These are phyloP conservation scores for Lecanicillium sp. DNA, from an alignment of 2,329 filamentous ascomycete genomes.

Conservation along the genomic window DNA sequence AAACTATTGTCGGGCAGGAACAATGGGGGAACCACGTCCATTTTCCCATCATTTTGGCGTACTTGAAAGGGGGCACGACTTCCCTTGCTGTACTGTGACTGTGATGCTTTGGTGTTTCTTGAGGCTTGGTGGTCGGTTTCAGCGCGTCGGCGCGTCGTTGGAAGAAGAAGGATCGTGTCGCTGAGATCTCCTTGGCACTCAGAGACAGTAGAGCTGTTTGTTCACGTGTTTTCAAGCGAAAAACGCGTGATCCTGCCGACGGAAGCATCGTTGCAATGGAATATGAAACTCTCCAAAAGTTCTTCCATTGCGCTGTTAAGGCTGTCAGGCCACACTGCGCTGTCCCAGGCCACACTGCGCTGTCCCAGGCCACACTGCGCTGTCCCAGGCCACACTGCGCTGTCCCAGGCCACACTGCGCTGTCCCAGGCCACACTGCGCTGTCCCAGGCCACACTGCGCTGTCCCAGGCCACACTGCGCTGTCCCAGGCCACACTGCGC, in stretches of 20 bases:
- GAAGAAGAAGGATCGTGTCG: slow-evolving; percentile 4
- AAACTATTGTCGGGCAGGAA: slow-evolving; percentile 5
- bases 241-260: slow-evolving; percentile 4
- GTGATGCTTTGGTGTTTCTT: slow-evolving; percentile 2
- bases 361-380: too few relatives aligned
- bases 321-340: too few relatives aligned
- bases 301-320: slow-evolving; percentile 4
- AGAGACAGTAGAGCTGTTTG: slow-evolving; percentile 2
- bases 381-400: too few relatives aligned
- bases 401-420: too few relatives aligned
- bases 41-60: slow-evolving; percentile 6
- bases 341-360: too few relatives aligned
- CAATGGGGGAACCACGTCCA: slow-evolving; percentile 3
- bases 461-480: too few relatives aligned
- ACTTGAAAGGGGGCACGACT: slow-evolving; percentile 3
- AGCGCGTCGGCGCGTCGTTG: slow-evolving; percentile 6
- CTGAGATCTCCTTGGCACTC: slow-evolving; percentile 2
- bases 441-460: too few relatives aligned
- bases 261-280: not conserved
- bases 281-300: slow-evolving; percentile 6
- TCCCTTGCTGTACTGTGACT: slow-evolving; percentile 2
- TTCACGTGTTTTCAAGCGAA: slow-evolving; percentile 1
- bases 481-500: too few relatives aligned
- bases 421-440: too few relatives aligned
- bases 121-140: slow-evolving; percentile 1